Evolutionary conservation across 192 early-diverging fungal species (phyloP), one percentile per base, ranked within the genome.

Genomic region (Coemansia sp.): DNA sequence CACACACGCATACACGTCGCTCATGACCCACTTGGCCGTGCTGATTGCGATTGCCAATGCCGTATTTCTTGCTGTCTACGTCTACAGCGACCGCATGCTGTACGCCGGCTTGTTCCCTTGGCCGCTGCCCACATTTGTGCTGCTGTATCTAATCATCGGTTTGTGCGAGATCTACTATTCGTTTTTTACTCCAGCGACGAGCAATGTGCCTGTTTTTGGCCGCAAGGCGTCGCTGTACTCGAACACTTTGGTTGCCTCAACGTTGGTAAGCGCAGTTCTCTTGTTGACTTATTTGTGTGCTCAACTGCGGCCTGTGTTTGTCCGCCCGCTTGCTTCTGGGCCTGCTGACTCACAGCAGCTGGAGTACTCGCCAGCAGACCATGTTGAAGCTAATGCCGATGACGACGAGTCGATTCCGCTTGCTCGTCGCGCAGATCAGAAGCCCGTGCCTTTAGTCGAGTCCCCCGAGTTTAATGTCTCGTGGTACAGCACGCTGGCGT

Each of bases 401-500:
- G 15, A 36, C 12, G 38, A 48, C 31, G 61, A 65, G 3, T 17
- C 45, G 7, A 76, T 74, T 0, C 78, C 78, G 23, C 71, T 81
- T 27, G 64, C 74, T 3, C 70, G 37, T 14, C 67, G 37, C 32
- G 58, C 62, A 6, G 78, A 72, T n/a, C 41, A 53, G 34, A 45
- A 55, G 31, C 31, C 60, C 2, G 29, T 37, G 8, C 66, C 69
- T 42, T 74, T 81, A 9, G 60, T 68, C 1, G 70, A 74, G 21
- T 76, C 76, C 1, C 73, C 69, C 38, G 84, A 85, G 51, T 55
- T 31, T 62, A 67, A 59, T 29, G 42, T 45, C 4, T 76, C 76
- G 27, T 70, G 70, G 75, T 66, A 64, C 21, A 62, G 68, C 48
- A 50, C 42, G 23, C 68, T 78, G 63, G 70, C 76, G n/a, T 93